Base-by-base conservation (phyloP, 441 rosid species). In the Adansonia madagascariensis region DNA sequence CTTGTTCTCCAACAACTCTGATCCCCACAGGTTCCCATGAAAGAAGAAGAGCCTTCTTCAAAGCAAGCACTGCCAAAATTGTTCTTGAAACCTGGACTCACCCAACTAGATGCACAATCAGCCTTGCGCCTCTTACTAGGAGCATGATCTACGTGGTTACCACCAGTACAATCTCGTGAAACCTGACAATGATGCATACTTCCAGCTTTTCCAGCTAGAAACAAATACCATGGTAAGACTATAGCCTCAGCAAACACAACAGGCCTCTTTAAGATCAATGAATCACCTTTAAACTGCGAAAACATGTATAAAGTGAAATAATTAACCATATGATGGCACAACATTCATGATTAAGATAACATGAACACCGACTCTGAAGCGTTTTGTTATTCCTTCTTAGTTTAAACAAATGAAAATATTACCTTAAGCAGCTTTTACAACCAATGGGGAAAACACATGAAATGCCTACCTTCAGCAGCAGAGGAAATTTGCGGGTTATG, bases 191-290 rank as follows among this genome's bases (percentile, higher is more conserved):
- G 78, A 79, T 59, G 83, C 69, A 53, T 6, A 65, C 67, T 71
- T 80, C 81, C 91, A 80, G 82, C 88, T 76, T 85, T 86, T 70
- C 75, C 89, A 78, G 80, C 44, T 80, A 93, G 87, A 84, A 81
- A 79, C 76, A 95, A 83, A 84, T 88, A 89, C 97, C 93, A 93
- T 49, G 98, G 97, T 82, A 92, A 78, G 83, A 92, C 56, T 59
- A 85, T 60, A 55, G 90, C 97, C 91, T 95, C 99, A 20, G 85
- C 85, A 82, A 91, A 90, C 70, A 82, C 69, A 77, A 77, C 73
- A 69, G 83, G 76, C 44, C 79, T 77, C 22, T 87, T 84, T 39
- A 84, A 79, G 78, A 82, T 75, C 75, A 82, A 78, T 66, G 81
- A 84, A 71, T 80, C 89, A 76, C 78, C 87, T 80, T 80, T 87